These are phyloP conservation scores for Dipteronia sinensis DNA, from an alignment of 345 rosid genomes.

Conservation along the genomic window DNA sequence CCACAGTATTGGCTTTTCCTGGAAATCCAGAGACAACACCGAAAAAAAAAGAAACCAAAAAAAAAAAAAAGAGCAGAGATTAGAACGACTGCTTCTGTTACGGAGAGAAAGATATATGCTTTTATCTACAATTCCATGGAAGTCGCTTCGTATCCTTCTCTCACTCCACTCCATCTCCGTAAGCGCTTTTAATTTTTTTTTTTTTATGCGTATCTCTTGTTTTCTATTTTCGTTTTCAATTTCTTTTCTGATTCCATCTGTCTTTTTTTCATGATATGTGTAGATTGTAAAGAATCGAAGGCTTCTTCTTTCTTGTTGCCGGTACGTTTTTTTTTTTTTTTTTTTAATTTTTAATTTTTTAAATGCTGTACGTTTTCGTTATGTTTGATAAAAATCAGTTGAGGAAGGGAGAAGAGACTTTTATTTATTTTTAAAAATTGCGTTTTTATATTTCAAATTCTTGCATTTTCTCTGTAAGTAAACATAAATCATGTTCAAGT, in stretches of 20 bases:
- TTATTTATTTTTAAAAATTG: background rate
- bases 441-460: no score
- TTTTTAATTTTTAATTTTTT: no score
- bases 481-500: background rate
- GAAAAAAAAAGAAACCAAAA: no score
- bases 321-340: slow-evolving; percentile 41
- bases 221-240: background rate
- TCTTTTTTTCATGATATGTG: background rate
- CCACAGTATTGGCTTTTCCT: no score
- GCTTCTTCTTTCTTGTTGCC: slow-evolving; percentile 30
- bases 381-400: no score
- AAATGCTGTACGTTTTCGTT: no score
- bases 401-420: no score
- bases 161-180: slow-evolving; percentile 37
- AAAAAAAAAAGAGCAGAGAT: no score
- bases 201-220: background rate
- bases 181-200: background rate
- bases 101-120: no score
- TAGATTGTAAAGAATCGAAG: slow-evolving; percentile 37
- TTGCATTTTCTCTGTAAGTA: no score
- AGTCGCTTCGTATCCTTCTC: slow-evolving; percentile 38
- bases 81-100: no score
- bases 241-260: background rate
- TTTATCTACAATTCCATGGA: slow-evolving; percentile 43
- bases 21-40: no score